Evolutionary conservation across 305 asterid species (phyloP).

Genomic region (Plantago coronopus): DNA sequence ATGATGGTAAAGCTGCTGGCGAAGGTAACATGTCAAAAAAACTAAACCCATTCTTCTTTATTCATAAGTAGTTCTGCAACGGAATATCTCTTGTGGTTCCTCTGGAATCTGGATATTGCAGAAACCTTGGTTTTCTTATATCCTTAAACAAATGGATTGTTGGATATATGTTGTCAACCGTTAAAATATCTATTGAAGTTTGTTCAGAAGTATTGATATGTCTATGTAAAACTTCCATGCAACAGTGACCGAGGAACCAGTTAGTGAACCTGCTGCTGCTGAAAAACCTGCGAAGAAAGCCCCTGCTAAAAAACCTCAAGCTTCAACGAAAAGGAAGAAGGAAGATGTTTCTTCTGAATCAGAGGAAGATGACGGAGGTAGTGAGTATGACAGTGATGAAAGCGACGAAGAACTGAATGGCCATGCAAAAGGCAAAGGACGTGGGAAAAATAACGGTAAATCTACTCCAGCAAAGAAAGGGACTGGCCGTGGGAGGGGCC

Average conservation of each 20-base stretch:
- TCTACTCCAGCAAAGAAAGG: slow-evolving; percentile 37
- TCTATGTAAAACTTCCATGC: slow-evolving; percentile 22
- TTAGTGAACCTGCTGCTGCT: slow-evolving; percentile 24
- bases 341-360: slow-evolving; percentile 52
- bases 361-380: slow-evolving; percentile 40
- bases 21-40: slow-evolving; percentile 53
- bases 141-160: neutral
- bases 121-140: neutral
- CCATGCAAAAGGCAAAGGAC: slow-evolving; percentile 39
- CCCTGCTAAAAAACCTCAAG: slow-evolving; percentile 39
- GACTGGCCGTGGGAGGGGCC: slow-evolving; percentile 67
- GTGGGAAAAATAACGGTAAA: slow-evolving; percentile 44
- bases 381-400: slow-evolving; percentile 42
- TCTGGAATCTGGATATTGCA: no score
- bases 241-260: slow-evolving; percentile 48
- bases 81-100: neutral
- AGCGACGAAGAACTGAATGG: slow-evolving; percentile 58
- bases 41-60: neutral
- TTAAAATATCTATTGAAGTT: no score
- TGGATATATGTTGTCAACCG: neutral
- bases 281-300: slow-evolving; percentile 40
- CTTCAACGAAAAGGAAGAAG: slow-evolving; percentile 64
- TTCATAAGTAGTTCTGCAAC: neutral
- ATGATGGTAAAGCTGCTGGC: slow-evolving; percentile 75
- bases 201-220: neutral